Percentiles rank a stretch among this genome's conserved stretches.
Evolutionary conservation across 2,329 filamentous ascomycete genomes (phyloP).

Genomic region (Aureobasidium sp.): DNA sequence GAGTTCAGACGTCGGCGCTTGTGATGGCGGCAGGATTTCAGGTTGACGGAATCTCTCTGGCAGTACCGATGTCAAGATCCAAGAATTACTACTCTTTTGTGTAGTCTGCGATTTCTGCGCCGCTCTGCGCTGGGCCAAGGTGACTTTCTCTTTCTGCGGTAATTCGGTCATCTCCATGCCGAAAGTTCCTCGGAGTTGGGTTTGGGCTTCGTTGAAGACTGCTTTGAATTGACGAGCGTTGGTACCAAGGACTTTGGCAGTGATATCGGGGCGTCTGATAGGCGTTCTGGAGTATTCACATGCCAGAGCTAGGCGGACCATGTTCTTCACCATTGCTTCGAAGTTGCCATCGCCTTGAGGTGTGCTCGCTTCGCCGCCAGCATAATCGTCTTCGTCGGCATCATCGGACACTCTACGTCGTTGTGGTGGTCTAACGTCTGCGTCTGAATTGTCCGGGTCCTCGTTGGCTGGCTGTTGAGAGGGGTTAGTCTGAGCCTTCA

Average conservation of each 20-base stretch:
- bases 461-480: slow-evolving; percentile 14
- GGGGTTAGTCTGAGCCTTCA: background rate
- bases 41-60: slow-evolving; percentile 57
- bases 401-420: slow-evolving; percentile 17
- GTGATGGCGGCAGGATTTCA: slow-evolving; percentile 58
- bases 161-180: slow-evolving; percentile 92
- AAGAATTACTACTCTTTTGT: slow-evolving; percentile 31
- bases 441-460: slow-evolving; percentile 17
- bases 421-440: slow-evolving; percentile 22
- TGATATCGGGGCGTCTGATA: slow-evolving; percentile 50
- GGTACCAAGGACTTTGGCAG: slow-evolving; percentile 59
- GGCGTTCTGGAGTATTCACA: slow-evolving; percentile 51
- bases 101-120: slow-evolving; percentile 43
- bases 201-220: slow-evolving; percentile 71
- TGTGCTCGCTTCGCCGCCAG: slow-evolving; percentile 15
- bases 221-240: slow-evolving; percentile 61
- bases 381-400: slow-evolving; percentile 13
- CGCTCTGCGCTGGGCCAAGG: slow-evolving; percentile 66
- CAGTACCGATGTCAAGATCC: slow-evolving; percentile 67
- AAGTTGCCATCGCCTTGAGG: slow-evolving; percentile 23
- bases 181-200: slow-evolving; percentile 60
- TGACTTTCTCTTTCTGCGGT: slow-evolving; percentile 70
- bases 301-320: slow-evolving; percentile 52
- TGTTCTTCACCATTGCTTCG: slow-evolving; percentile 47
- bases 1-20: slow-evolving; percentile 52